A percentile compares a stretch with the other conserved stretches of the same genome.
Conservation (phyloP, 1,139 yeast species). For the Keqinozyma sinolaborantium region DNA sequence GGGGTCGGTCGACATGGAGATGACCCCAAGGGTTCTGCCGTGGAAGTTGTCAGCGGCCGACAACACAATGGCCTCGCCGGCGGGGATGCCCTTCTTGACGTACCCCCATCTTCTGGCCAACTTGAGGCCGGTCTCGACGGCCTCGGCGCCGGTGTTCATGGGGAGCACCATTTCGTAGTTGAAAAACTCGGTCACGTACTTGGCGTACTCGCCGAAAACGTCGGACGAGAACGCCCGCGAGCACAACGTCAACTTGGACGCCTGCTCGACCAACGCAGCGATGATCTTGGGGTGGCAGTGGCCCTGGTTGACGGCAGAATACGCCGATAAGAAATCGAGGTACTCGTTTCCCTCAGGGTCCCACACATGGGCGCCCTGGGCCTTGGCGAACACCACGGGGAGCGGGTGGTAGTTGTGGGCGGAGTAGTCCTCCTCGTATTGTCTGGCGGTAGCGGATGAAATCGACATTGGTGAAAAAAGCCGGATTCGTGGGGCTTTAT, state of each 20-base stretch:
- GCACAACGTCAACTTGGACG: slow-evolving; percentile 75
- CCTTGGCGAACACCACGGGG: slow-evolving; percentile 89
- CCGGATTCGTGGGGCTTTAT: background rate
- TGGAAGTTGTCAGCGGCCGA: slow-evolving; percentile 91
- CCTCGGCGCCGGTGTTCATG: slow-evolving; percentile 99
- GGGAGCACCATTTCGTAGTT: slow-evolving; percentile 92
- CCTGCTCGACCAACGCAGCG: slow-evolving; percentile 83
- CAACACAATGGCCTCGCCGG: slow-evolving; percentile 79
- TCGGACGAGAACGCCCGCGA: slow-evolving; percentile 94
- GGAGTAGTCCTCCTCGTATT: slow-evolving; percentile 75
- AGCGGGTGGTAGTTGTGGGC: slow-evolving; percentile 97
- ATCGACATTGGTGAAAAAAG: slow-evolving; percentile 19
- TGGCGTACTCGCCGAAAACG: slow-evolving; percentile 82
- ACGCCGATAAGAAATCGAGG: slow-evolving; percentile 86
- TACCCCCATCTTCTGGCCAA: slow-evolving; percentile 98
- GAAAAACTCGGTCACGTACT: slow-evolving; percentile 84
- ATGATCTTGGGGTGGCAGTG: slow-evolving; percentile 96
- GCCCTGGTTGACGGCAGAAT: slow-evolving; percentile 97
- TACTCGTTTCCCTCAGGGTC: slow-evolving; percentile 94
- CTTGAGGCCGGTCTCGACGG: slow-evolving; percentile 93
- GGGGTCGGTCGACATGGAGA: slow-evolving; percentile 94
- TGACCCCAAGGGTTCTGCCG: slow-evolving; percentile 93
- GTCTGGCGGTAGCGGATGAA: slow-evolving; percentile 63
- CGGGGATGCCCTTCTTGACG: slow-evolving; percentile 77
- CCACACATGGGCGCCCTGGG: slow-evolving; percentile 93